Evolutionary conservation across 129 eudicot genomes (phyloP).

Genomic region (Pseudognaphalium luteoalbum): DNA sequence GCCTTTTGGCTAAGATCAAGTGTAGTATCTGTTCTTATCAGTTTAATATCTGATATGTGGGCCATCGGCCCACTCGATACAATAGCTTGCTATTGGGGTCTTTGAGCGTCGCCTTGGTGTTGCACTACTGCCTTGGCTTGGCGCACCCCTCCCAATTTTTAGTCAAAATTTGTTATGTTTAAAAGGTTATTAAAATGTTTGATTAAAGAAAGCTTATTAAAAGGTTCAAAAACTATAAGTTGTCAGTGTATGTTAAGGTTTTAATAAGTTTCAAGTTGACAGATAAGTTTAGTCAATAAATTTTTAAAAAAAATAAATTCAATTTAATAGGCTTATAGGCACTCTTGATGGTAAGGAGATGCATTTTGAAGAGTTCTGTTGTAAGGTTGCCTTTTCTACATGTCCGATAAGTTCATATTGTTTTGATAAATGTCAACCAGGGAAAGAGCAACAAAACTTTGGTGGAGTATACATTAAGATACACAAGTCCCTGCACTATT

Average conservation of each 20-base stretch:
- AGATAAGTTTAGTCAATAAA: too few species aligned
- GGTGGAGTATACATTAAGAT: slow-evolving; percentile 70
- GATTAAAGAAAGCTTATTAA: too few species aligned
- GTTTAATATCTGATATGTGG: slow-evolving; percentile 33
- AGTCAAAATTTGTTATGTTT: too few species aligned
- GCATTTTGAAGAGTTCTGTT: too few species aligned
- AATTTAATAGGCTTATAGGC: too few species aligned
- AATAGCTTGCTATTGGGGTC: slow-evolving; percentile 24
- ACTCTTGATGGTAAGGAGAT: not conserved
- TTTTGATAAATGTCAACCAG: not conserved
- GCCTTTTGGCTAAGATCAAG: slow-evolving; percentile 96
- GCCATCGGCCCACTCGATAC: slow-evolving; percentile 30
- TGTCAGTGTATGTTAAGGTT: too few species aligned
- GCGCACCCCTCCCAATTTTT: not conserved
- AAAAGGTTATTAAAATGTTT: too few species aligned
- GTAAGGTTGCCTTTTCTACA: too few species aligned
- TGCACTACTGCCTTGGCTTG: slow-evolving; percentile 27
- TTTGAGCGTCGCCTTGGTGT: slow-evolving; percentile 13
- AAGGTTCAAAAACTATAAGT: too few species aligned
- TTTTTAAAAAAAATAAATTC: too few species aligned
- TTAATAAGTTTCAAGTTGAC: too few species aligned
- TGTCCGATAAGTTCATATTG: too few species aligned
- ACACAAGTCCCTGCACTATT: not conserved
- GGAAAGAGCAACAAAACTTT: slow-evolving; percentile 53
- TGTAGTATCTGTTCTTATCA: slow-evolving; percentile 88